A percentile compares a stretch with the other conserved stretches of the same genome.
Conservation (phyloP, 495 filamentous ascomycete species). For the Penicillium silybi region DNA sequence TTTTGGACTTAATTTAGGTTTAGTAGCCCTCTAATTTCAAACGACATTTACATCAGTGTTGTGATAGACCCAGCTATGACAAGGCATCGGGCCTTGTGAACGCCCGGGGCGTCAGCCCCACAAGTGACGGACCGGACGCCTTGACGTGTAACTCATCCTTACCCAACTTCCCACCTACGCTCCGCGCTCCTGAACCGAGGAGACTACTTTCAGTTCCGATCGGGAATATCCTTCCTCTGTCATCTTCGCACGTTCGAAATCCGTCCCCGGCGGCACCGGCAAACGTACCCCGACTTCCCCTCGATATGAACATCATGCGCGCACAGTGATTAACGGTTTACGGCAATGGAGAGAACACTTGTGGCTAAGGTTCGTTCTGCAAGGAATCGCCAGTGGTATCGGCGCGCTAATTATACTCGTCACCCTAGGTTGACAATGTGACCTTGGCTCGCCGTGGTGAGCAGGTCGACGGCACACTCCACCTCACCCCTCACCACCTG, state of each 20-base stretch:
- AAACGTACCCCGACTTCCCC: not conserved
- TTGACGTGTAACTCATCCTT: slow-evolving; percentile 10
- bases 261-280: not conserved
- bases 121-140: slow-evolving; percentile 8
- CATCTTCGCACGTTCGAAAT: not conserved
- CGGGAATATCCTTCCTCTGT: not conserved
- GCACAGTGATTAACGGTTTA: slow-evolving; percentile 30
- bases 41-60: not conserved
- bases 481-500: slow-evolving; percentile 63
- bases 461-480: slow-evolving; percentile 56
- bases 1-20: not conserved
- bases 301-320: slow-evolving; percentile 37
- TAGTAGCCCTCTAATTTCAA: not conserved
- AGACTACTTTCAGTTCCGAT: not conserved
- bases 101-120: slow-evolving; percentile 10
- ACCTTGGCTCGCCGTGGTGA: slow-evolving; percentile 58
- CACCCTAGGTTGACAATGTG: slow-evolving; percentile 56
- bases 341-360: slow-evolving; percentile 56
- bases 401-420: not conserved
- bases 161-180: not conserved
- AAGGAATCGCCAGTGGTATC: not conserved
- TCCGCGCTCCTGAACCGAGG: not conserved
- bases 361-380: slow-evolving; percentile 46
- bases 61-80: not conserved
- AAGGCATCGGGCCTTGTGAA: slow-evolving; percentile 2